These are phyloP conservation scores for Aspergillus sp. DNA, from an alignment of 2,329 filamentous ascomycete genomes.

Conservation along the genomic window DNA sequence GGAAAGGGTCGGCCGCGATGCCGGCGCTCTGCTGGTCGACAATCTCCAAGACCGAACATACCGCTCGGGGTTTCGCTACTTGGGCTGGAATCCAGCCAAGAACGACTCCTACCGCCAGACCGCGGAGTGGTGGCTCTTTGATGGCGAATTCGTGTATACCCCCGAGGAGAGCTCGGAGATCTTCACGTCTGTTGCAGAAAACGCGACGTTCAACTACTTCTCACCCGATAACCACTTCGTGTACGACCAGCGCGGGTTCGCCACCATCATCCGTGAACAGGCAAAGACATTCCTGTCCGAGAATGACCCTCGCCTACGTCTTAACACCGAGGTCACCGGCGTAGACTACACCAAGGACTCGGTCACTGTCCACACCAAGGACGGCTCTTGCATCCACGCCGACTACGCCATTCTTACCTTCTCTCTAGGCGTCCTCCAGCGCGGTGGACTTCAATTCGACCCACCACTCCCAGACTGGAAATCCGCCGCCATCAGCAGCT, in stretches of 20 bases:
- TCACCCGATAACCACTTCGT: constrained; percentile 63
- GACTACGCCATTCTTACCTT: constrained; percentile 67
- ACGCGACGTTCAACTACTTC: constrained; percentile 60
- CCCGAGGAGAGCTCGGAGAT: constrained; percentile 54
- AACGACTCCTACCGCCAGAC: constrained; percentile 56
- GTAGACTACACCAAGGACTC: constrained; percentile 54
- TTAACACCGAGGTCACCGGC: constrained; percentile 58
- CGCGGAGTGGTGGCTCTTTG: constrained; percentile 57
- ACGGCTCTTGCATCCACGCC: constrained; percentile 57
- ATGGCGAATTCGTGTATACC: constrained; percentile 59
- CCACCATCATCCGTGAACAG: constrained; percentile 56
- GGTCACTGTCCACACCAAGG: constrained; percentile 55
- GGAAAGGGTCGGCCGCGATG: constrained; percentile 31
- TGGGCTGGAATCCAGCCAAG: constrained; percentile 61
- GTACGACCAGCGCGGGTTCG: constrained; percentile 61
- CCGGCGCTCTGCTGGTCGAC: constrained; percentile 56
- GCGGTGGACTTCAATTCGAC: constrained; percentile 57
- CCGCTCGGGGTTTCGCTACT: constrained; percentile 56
- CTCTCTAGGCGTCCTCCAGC: constrained; percentile 66
- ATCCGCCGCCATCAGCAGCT: constrained; percentile 60
- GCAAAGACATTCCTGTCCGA: constrained; percentile 57
- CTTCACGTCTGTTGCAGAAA: constrained; percentile 50
- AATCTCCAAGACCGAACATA: constrained; percentile 62
- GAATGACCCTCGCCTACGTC: constrained; percentile 58
- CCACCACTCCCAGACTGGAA: constrained; percentile 66